Evolutionary conservation across 148 eudicot genomes (phyloP).

Genomic region (Polygonum maritimum): DNA sequence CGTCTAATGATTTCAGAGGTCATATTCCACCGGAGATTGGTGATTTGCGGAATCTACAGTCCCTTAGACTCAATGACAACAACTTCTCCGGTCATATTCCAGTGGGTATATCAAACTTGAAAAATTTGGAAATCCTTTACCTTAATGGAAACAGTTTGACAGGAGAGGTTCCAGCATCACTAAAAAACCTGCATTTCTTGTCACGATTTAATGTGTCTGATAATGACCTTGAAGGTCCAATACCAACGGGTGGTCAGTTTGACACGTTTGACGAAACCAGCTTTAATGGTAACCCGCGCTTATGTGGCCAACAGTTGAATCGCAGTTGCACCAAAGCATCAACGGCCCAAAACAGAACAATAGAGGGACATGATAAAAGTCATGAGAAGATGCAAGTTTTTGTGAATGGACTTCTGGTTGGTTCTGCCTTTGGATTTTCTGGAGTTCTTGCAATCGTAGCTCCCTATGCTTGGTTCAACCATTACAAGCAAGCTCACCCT

Average conservation of each 20-base stretch:
- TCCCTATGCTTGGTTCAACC: not conserved
- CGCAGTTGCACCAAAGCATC: not conserved
- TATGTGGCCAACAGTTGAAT: not conserved
- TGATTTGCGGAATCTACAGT: constrained; percentile 41
- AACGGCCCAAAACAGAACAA: not conserved
- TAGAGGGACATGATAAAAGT: too few relatives aligned
- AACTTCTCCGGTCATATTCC: constrained; percentile 64
- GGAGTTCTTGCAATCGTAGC: not conserved
- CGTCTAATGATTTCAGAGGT: constrained; percentile 50
- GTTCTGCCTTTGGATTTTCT: not conserved
- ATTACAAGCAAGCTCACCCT: too few relatives aligned
- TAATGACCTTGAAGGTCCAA: constrained; percentile 45
- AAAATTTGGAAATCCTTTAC: constrained; percentile 55
- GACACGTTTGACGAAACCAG: constrained; percentile 25
- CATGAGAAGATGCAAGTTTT: not conserved
- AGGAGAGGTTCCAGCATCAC: constrained; percentile 67
- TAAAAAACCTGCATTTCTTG: constrained; percentile 41
- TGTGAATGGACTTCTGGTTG: not conserved
- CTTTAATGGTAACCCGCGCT: constrained; percentile 23
- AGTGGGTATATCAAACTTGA: constrained; percentile 49
- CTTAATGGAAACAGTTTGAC: constrained; percentile 54
- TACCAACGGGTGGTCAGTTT: constrained; percentile 52
- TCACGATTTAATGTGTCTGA: constrained; percentile 42
- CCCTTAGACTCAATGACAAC: constrained; percentile 50
- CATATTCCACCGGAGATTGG: constrained; percentile 56